These are phyloP conservation scores for Lobosporangium transversale DNA, from an alignment of 192 early-diverging fungal genomes.

Conservation along the genomic window DNA sequence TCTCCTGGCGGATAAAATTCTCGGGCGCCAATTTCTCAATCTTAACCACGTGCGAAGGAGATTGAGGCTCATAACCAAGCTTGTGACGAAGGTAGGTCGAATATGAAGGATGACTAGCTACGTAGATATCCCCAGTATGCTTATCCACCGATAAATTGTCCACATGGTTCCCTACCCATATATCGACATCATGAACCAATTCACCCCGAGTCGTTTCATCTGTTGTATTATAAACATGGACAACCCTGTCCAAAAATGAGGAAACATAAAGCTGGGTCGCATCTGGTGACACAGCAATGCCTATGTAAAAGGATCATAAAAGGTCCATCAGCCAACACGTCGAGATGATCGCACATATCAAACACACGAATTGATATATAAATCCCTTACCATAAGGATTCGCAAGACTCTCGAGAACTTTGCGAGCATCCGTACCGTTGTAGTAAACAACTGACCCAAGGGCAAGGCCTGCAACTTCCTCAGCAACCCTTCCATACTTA, in stretches of 20 bases:
- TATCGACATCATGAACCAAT: constrained; percentile 32
- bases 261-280: constrained; percentile 34
- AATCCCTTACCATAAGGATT: constrained; percentile 37
- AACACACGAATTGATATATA: background rate
- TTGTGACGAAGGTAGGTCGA: constrained; percentile 42
- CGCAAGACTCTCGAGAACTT: constrained; percentile 26
- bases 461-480: constrained; percentile 29
- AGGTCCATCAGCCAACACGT: too few species aligned
- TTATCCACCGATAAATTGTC: constrained; percentile 46
- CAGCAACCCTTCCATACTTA: constrained; percentile 35
- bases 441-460: constrained; percentile 40
- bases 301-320: constrained; percentile 6
- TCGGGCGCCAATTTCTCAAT: constrained; percentile 44
- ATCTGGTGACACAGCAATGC: constrained; percentile 41
- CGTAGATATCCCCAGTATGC: constrained; percentile 45
- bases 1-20: constrained; percentile 37
- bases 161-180: constrained; percentile 45
- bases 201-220: constrained; percentile 23
- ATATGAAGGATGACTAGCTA: constrained; percentile 46
- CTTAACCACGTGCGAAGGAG: constrained; percentile 48
- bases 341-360: too few species aligned
- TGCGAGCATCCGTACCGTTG: constrained; percentile 24
- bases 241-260: constrained; percentile 27
- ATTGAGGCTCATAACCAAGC: constrained; percentile 41
- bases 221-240: constrained; percentile 41